Evolutionary conservation across 1,284 basidiomycete genomes (phyloP).

Genomic region (Microbotryum saponariae): DNA sequence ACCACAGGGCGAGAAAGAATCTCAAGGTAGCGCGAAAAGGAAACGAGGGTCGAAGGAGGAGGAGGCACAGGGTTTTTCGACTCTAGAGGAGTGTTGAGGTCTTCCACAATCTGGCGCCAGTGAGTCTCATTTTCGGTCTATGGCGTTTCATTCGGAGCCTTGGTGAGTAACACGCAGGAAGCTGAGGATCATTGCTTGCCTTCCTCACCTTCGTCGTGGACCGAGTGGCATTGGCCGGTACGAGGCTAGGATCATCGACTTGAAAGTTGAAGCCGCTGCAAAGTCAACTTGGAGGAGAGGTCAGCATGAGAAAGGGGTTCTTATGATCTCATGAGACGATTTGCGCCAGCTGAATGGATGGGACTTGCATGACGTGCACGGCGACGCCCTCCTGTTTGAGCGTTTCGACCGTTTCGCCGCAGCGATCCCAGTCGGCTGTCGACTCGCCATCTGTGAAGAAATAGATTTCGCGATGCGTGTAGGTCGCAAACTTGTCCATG

Average conservation of each 20-base stretch:
- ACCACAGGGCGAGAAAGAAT: no score
- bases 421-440: constrained; percentile 29
- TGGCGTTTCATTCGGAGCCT: no score
- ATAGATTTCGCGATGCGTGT: constrained; percentile 36
- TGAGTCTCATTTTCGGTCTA: constrained; percentile 72
- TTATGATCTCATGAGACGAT: no score
- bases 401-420: constrained; percentile 22
- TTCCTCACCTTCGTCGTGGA: constrained; percentile 26
- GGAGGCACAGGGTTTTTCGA: constrained; percentile 40
- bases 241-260: constrained; percentile 57
- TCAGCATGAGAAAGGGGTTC: background rate
- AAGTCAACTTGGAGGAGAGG: background rate
- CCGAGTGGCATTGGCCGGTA: constrained; percentile 32
- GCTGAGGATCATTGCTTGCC: background rate
- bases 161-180: constrained; percentile 6
- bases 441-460: constrained; percentile 40
- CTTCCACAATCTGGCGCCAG: constrained; percentile 53
- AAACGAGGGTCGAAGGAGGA: constrained; percentile 49
- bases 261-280: constrained; percentile 69
- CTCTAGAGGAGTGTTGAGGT: constrained; percentile 39
- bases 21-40: no score
- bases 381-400: constrained; percentile 31
- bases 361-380: constrained; percentile 36
- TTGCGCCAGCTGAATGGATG: no score
- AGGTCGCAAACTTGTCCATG: constrained; percentile 25